Base-by-base conservation (phyloP, 2,329 filamentous ascomycete species). In the Didymellaceae sp. region DNA sequence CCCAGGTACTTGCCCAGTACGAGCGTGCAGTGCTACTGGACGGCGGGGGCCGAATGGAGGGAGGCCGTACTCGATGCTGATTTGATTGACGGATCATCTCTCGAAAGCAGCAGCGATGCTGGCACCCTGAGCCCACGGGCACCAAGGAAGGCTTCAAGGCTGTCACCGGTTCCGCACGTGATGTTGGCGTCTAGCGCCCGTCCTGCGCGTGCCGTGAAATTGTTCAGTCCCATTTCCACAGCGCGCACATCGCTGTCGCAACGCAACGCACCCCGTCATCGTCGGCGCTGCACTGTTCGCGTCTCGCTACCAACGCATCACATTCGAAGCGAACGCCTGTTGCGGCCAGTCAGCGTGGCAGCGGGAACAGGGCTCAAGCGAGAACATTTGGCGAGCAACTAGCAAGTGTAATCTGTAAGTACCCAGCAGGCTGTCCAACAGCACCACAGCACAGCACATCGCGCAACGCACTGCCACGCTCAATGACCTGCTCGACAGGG, bases 401-500 rank as follows among this genome's bases (percentile, higher is more conserved):
- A 43, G 30, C 28, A 16, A 35, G 30, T 35, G 39, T 22, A n/a
- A 40, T 49, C 18, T 38, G 33, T 39, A 44, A 33, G 40, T 50
- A 25, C 35, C 41, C 35, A 35, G 26, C 16, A 18, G 21, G 28
- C 32, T 32, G n/a, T 45, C 40, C 46, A 37, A 22, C 26, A 40
- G 48, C 40, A 22, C 35, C 22, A 13, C 25, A 21, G 47, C 34
- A 37, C 33, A 24, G 22, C 18, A 30, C 24, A 18, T 42, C 22
- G 18, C 13, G 32, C n/a, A n/a, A n/a, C 47, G 54, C 59, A 47
- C 59, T 64, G 61, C 55, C 59, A 62, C 54, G 51, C 47, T 52
- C 44, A 43, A 44, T 34, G 45, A 62, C 60, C 57, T 62, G 55
- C 62, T 59, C 54, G 55, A 61, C 38, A 39, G 45, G 59, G 61